Evolutionary conservation across 306 rosid species (phyloP).

Genomic region (Hylodesmum podocarpum): DNA sequence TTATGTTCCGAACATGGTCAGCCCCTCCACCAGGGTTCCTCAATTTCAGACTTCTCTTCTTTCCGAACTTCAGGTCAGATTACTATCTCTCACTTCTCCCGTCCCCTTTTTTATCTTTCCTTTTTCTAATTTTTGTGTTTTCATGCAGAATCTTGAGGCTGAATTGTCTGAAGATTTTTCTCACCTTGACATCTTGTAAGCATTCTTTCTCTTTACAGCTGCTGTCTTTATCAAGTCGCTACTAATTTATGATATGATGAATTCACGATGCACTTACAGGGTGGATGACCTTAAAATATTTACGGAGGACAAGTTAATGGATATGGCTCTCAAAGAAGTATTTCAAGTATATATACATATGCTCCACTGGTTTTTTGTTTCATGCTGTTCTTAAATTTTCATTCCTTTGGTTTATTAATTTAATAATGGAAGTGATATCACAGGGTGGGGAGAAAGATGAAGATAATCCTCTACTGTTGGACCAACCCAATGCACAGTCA

Average conservation of each 20-base stretch:
- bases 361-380: not conserved
- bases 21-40: constrained; percentile 52
- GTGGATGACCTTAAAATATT: constrained; percentile 75
- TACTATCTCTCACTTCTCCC: no score
- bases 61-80: constrained; percentile 58
- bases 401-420: not conserved
- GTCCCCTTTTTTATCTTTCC: not conserved
- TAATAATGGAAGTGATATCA: not conserved
- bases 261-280: constrained; percentile 46
- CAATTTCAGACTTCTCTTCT: constrained; percentile 52
- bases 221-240: not conserved
- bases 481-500: constrained; percentile 38
- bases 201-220: not conserved
- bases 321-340: constrained; percentile 73
- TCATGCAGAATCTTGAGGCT: constrained; percentile 54
- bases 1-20: constrained; percentile 57
- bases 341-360: constrained; percentile 37
- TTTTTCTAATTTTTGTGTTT: not conserved
- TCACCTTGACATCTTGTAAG: constrained; percentile 57
- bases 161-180: constrained; percentile 46
- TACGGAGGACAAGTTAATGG: constrained; percentile 73
- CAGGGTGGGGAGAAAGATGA: constrained; percentile 37
- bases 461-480: constrained; percentile 26
- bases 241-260: not conserved
- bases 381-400: not conserved